Evolutionary conservation across 2,329 filamentous ascomycete species (phyloP).

Genomic region (Cordyceps cateniannulata): DNA sequence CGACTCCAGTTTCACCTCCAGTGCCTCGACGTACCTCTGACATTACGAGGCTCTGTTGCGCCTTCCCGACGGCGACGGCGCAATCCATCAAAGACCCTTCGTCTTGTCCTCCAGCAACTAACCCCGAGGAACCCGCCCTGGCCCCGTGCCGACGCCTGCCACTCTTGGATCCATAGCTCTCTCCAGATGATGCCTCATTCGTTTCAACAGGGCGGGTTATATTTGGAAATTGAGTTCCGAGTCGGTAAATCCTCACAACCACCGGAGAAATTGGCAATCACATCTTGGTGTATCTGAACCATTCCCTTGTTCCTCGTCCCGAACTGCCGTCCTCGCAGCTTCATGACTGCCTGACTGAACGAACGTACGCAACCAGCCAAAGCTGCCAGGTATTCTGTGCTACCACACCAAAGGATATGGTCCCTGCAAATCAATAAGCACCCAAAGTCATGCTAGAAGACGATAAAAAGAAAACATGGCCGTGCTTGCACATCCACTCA

Average conservation of each 20-base stretch:
- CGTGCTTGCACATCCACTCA: neutral
- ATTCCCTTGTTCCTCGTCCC: too few species aligned
- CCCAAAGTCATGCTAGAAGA: neutral
- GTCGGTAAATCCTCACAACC: neutral
- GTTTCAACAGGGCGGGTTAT: neutral
- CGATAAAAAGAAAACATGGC: slow-evolving; percentile 8
- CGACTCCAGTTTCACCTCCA: neutral
- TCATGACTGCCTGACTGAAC: neutral
- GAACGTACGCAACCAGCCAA: neutral
- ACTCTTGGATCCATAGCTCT: neutral
- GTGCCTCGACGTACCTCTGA: too few species aligned
- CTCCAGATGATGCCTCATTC: neutral
- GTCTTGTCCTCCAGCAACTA: neutral
- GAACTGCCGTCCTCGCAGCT: neutral
- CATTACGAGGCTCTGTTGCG: neutral
- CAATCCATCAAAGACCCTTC: neutral
- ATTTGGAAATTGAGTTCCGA: neutral
- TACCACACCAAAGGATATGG: neutral
- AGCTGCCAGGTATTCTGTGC: neutral
- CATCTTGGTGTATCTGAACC: neutral
- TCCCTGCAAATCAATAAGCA: neutral
- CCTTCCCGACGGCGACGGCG: slow-evolving; percentile 1
- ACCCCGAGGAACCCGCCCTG: neutral
- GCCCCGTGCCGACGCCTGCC: neutral
- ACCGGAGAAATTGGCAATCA: too few species aligned